Evolutionary conservation across 2,329 filamentous ascomycete species (phyloP), one percentile per base, ranked within the genome.

Genomic region (Pyricularia sp.): DNA sequence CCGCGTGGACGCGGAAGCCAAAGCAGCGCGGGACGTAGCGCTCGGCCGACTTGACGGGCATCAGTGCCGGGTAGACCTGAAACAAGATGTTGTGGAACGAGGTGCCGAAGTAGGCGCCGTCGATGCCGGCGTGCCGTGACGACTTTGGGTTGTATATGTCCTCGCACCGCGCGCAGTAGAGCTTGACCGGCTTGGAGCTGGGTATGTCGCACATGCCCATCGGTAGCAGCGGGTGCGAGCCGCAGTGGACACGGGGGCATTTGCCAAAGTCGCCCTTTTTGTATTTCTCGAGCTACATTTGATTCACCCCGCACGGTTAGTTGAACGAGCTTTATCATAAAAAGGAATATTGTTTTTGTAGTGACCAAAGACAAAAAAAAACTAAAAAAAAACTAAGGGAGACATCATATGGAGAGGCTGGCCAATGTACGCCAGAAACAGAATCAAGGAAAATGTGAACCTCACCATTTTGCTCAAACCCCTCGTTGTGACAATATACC

Each of bases 31-130:
- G 94, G 65, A 93, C 85, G 77, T 97, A 97, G 69, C 94, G 86
- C 68, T 91, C 87, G 68, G 87, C 82, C 70, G 86, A 91, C 82
- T 97, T 99, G 69, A 86, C 81, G 3, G 94, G 94, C 63, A 96
- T 86, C 70, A 99, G 83, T 28, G 90, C 87, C 6, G 94, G 93
- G 75, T 97, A 97, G 65, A 99, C 94, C 76, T 99, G 94, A 81
- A 99, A 97, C 68, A 99, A 86, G 77, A 99, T 97, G 78, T 97
- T 97, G 82, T 97, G 93, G 82, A 99, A 99, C 2, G 91, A 96
- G 62, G 93, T 93, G 70, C 94, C 94, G 71, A 99, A 99, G 82
- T 97, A 99, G 69, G 94, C 94, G 68, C 94, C 94, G 75, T 99
- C 94, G 72, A 99, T 97, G 66, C 89, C 85, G 63, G 93, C 92